A percentile compares a stretch with the other conserved stretches of the same genome.
These are phyloP conservation scores for Lachnellula suecica DNA, from an alignment of 2,329 filamentous ascomycete species.

Conservation along the genomic window DNA sequence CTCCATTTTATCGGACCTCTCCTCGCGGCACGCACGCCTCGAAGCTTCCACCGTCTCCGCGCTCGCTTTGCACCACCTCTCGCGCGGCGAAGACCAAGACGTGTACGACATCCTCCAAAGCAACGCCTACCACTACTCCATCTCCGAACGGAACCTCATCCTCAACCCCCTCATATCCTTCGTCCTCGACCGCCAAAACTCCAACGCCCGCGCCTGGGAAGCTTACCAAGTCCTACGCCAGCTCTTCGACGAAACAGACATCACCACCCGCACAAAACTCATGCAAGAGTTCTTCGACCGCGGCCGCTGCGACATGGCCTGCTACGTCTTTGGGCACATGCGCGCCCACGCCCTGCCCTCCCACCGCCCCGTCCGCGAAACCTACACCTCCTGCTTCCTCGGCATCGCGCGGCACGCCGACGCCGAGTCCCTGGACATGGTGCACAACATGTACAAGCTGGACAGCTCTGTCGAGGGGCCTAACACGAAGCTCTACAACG, in stretches of 20 bases:
- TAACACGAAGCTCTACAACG: constrained; percentile 75
- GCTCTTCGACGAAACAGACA: constrained; percentile 65
- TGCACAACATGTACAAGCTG: constrained; percentile 94
- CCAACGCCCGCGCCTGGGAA: constrained; percentile 63
- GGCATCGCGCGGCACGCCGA: constrained; percentile 66
- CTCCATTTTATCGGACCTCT: constrained; percentile 70
- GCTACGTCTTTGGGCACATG: constrained; percentile 90
- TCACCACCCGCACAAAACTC: constrained; percentile 63
- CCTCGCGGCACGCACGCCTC: constrained; percentile 67
- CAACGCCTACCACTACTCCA: constrained; percentile 69
- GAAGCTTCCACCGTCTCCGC: constrained; percentile 73
- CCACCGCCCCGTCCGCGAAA: constrained; percentile 67
- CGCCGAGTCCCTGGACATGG: constrained; percentile 65
- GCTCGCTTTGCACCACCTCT: constrained; percentile 72
- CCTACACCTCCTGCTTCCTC: constrained; percentile 76
- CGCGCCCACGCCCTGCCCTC: constrained; percentile 66
- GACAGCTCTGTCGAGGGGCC: constrained; percentile 79
- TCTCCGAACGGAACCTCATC: constrained; percentile 66
- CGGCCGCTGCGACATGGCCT: constrained; percentile 78
- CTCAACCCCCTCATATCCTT: constrained; percentile 66
- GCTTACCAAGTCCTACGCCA: constrained; percentile 65
- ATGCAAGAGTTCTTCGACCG: constrained; percentile 84
- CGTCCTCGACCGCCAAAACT: constrained; percentile 61
- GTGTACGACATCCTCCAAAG: constrained; percentile 80
- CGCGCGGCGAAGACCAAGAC: constrained; percentile 74